Evolutionary conservation across 345 rosid species (phyloP).

Genomic region (Adansonia digitata): DNA sequence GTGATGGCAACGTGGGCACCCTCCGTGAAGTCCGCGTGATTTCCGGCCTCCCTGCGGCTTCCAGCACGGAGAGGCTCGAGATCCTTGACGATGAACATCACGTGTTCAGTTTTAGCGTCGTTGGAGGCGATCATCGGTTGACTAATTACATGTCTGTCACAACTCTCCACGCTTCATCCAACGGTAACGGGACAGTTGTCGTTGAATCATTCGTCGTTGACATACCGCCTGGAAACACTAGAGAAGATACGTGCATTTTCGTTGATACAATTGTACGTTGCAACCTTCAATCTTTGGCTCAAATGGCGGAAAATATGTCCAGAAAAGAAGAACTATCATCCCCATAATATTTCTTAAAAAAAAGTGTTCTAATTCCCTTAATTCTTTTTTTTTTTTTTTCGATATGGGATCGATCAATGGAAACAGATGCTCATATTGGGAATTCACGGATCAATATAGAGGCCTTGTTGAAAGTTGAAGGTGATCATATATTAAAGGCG

Average conservation of each 20-base stretch:
- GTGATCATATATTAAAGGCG: neutral
- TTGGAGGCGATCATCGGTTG: conserved; percentile 88
- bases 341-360: neutral
- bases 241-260: conserved; percentile 74
- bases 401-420: conserved; percentile 8
- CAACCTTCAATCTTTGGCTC: conserved; percentile 82
- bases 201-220: conserved; percentile 89
- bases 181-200: conserved; percentile 48
- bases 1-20: conserved; percentile 71
- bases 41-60: conserved; percentile 79
- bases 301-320: conserved; percentile 50
- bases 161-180: conserved; percentile 50
- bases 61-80: conserved; percentile 78
- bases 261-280: conserved; percentile 80
- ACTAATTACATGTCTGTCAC: conserved; percentile 77
- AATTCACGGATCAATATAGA: neutral
- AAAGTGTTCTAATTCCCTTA: neutral
- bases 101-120: conserved; percentile 71
- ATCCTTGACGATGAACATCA: conserved; percentile 78
- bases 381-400: conserved; percentile 10
- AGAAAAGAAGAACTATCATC: conserved; percentile 2
- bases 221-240: conserved; percentile 69
- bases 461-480: neutral
- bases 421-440: neutral
- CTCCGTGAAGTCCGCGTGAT: conserved; percentile 73